Conservation (phyloP, 2,329 filamentous ascomycete species). For the Cladophialophora chaetospira region DNA sequence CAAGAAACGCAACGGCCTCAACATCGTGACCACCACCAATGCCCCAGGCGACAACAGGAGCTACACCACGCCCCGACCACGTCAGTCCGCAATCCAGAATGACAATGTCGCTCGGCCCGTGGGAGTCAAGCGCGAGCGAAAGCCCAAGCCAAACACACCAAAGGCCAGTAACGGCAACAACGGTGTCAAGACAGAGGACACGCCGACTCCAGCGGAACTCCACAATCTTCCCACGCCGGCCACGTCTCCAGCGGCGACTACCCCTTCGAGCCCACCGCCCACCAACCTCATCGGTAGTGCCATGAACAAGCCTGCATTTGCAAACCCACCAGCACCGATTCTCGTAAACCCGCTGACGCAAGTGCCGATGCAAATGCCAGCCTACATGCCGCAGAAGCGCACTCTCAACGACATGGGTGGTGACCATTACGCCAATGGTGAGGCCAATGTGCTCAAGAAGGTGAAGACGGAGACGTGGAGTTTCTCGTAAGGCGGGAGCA, state of each 20-base stretch:
- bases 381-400: slow-evolving; percentile 7
- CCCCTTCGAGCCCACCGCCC: not conserved
- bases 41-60: not conserved
- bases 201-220: not conserved
- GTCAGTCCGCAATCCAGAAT: not conserved
- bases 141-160: not conserved
- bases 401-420: not conserved
- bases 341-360: not conserved
- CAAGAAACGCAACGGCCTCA: slow-evolving; percentile 24
- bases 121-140: not conserved
- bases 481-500: not conserved
- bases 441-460: slow-evolving; percentile 1
- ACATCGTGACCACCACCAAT: slow-evolving; percentile 19
- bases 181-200: not conserved
- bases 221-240: not conserved
- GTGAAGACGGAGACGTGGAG: slow-evolving; percentile 10
- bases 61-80: not conserved
- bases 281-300: not conserved
- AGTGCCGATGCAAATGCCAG: not conserved
- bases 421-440: not conserved
- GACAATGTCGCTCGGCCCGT: not conserved
- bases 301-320: not conserved
- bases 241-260: not conserved
- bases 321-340: not conserved
- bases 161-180: not conserved